Evolutionary conservation across 23 red algal genomes (phyloP), one percentile per base, ranked within the genome.

Genomic region (Chondrus crispus): DNA sequence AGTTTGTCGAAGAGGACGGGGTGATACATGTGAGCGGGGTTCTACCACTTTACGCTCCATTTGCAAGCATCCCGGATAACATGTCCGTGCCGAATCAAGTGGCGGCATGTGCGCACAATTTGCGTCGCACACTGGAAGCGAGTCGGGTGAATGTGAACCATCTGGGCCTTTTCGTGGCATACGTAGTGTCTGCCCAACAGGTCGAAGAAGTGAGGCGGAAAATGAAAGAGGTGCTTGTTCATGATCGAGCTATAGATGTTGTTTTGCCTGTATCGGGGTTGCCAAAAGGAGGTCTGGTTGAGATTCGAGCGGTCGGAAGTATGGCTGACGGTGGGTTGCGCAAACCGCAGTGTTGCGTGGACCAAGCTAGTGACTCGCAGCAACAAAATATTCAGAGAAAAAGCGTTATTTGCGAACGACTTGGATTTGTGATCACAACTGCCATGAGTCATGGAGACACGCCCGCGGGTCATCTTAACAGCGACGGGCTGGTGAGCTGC

Each of bases 21-120:
- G 16, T 84, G 12, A 30, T 98, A 2, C 90, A 89, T 84, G 57
- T 98, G 3, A 91, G 83, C 38, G 96, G 96, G 28, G 68, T 98
- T n/a, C 62, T 98, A 20, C 81, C 96, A 26, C 71, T 98, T 19
- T 80, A 91, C 42, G 86, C 96, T 8, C 87, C 85, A 2, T 88
- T 84, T 3, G 96, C 83, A 2, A 74, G 29, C 11, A 89, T 98
- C 24, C 88, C 88, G 20, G 60, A 53, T 24, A 51, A 62, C 18
- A 42, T 98, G 5, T 38, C 20, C 35, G 84, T 79, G 26, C 11
- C 43, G 46, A 41, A 30, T 14, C 88, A 94, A 77, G 89, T 93
- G 2, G 57, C 14, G 32, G 83, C 86, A 24, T 91, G 91, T 73
- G n/a, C 90, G 18, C 68, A 93, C 51, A 95, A 98, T 88, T 69